A percentile compares a stretch with the other conserved stretches of the same genome.
phyloP scores from a whole-genome alignment of 345 rosid species.

The Cardamine resedifolia region DNA sequence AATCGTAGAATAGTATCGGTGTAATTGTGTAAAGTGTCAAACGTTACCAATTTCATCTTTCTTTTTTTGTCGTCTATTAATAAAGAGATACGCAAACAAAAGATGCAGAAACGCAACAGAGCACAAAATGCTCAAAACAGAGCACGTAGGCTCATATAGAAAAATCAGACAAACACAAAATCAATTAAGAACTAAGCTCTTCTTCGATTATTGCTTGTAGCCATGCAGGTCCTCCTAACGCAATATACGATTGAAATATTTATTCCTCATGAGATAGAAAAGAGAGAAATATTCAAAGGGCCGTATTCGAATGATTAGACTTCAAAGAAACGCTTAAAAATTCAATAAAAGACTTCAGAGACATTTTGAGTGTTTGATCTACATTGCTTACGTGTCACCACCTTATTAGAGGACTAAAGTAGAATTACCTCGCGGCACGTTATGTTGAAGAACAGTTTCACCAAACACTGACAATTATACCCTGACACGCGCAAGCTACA shows the following conservation, averaged over 20 bases:
- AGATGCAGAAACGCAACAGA: too few relatives aligned
- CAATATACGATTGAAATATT: too few relatives aligned
- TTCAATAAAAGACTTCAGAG: neutral
- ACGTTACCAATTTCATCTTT: neutral
- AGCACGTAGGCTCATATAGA: too few relatives aligned
- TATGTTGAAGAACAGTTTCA: slow-evolving; percentile 4
- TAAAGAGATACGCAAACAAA: too few relatives aligned
- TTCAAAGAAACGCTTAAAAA: neutral
- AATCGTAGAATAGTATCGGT: neutral
- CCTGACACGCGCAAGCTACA: slow-evolving; percentile 26
- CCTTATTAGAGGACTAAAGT: neutral
- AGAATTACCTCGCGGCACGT: slow-evolving; percentile 21
- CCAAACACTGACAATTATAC: slow-evolving; percentile 15
- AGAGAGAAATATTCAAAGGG: neutral
- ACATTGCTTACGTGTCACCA: neutral
- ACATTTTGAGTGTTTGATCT: neutral
- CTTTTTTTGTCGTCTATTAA: too few relatives aligned
- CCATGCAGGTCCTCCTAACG: too few relatives aligned
- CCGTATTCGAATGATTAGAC: neutral
- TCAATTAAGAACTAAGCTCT: too few relatives aligned
- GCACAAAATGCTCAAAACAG: too few relatives aligned
- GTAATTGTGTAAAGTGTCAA: neutral
- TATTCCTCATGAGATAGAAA: too few relatives aligned
- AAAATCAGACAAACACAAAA: too few relatives aligned
- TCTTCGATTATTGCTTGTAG: too few relatives aligned